Evolutionary conservation across 768 basidiomycete species (phyloP).

Genomic region (Collybia nuda): DNA sequence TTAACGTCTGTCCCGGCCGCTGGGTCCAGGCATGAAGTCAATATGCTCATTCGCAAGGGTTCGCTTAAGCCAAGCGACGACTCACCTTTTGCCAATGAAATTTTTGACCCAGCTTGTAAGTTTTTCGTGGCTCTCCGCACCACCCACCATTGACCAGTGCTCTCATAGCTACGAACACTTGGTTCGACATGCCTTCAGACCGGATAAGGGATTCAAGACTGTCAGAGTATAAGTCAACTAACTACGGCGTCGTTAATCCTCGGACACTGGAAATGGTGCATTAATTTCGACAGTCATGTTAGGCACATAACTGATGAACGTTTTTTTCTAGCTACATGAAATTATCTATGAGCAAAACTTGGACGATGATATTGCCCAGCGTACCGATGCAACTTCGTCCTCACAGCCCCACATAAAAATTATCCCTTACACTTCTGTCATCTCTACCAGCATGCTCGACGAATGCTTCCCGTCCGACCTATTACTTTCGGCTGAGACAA

Average conservation of each 20-base stretch:
- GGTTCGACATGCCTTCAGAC: constrained; percentile 37
- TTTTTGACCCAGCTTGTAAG: constrained; percentile 50
- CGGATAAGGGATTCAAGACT: constrained; percentile 32
- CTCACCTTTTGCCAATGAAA: constrained; percentile 52
- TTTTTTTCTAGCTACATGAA: constrained; percentile 41
- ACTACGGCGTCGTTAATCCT: constrained; percentile 55
- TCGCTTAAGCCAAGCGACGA: constrained; percentile 52
- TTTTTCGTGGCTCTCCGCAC: neutral
- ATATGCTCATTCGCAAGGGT: constrained; percentile 52
- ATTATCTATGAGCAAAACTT: constrained; percentile 50
- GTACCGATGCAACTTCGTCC: constrained; percentile 18
- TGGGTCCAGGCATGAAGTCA: constrained; percentile 34
- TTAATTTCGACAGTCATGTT: neutral
- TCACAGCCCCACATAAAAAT: constrained; percentile 33
- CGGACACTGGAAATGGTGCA: constrained; percentile 41
- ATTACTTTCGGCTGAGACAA: neutral
- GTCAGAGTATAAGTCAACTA: constrained; percentile 47
- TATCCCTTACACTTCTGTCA: constrained; percentile 33
- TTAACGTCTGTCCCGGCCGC: constrained; percentile 28
- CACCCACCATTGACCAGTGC: neutral
- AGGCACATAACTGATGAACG: neutral
- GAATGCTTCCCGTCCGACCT: neutral
- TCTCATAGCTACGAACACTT: constrained; percentile 35
- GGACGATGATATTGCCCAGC: constrained; percentile 38
- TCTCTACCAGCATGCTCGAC: constrained; percentile 23